Evolutionary conservation across 306 rosid species (phyloP).

Genomic region (Benincasa hispida): DNA sequence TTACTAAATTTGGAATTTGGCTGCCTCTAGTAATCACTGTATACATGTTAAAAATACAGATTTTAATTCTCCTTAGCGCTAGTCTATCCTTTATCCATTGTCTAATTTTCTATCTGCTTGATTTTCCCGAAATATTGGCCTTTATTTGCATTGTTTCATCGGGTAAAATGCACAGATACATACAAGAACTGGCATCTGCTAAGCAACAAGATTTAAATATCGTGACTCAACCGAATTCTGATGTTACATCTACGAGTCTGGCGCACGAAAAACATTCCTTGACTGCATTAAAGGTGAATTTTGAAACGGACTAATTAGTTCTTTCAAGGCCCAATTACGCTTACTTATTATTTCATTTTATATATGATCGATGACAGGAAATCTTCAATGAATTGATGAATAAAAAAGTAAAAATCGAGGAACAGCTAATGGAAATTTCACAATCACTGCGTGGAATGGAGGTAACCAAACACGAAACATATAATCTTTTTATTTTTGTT

Average conservation of each 20-base stretch:
- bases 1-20: background rate
- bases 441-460: constrained; percentile 29
- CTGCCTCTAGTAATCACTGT: background rate
- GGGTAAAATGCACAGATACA: constrained; percentile 22
- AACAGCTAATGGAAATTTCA: constrained; percentile 41
- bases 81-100: background rate
- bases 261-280: constrained; percentile 24
- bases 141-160: background rate
- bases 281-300: constrained; percentile 36
- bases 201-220: constrained; percentile 26
- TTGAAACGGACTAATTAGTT: background rate
- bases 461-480: constrained; percentile 22
- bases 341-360: background rate
- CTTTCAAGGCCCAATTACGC: background rate
- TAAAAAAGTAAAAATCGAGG: constrained; percentile 44
- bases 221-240: constrained; percentile 26
- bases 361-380: constrained; percentile 27
- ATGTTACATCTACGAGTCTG: constrained; percentile 18
- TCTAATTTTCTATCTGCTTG: background rate
- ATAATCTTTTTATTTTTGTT: background rate
- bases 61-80: background rate
- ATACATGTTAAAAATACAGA: background rate
- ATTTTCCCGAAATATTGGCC: background rate
- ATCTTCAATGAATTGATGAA: constrained; percentile 25
- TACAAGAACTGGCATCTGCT: constrained; percentile 22